Conservation (phyloP, 306 rosid genomes). For the Begonia fuchsioides region DNA sequence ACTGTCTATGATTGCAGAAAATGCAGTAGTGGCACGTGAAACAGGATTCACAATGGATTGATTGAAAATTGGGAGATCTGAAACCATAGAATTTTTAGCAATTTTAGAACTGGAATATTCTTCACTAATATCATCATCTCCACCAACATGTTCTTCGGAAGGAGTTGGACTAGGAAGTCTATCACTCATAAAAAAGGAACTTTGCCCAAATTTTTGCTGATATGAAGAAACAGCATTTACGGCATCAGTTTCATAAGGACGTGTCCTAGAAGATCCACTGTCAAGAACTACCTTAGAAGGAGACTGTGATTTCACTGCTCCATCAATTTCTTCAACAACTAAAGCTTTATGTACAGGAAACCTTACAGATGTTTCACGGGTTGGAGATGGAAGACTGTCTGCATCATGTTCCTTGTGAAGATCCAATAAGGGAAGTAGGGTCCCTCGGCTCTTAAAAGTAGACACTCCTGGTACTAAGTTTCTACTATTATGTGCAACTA, state of each 20-base stretch:
- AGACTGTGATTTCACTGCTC: slow-evolving; percentile 17
- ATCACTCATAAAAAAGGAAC: slow-evolving; percentile 48
- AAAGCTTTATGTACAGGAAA: slow-evolving; percentile 33
- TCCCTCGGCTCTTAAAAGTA: slow-evolving; percentile 47
- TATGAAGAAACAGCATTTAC: slow-evolving; percentile 74
- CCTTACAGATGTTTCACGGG: slow-evolving; percentile 46
- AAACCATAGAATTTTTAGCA: slow-evolving; percentile 17
- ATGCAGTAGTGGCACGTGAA: slow-evolving; percentile 2
- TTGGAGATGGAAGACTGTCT: slow-evolving; percentile 96
- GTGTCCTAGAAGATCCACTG: slow-evolving; percentile 34
- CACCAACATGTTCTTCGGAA: slow-evolving; percentile 49
- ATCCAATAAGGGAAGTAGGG: slow-evolving; percentile 67
- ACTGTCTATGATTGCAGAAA: slow-evolving; percentile 22
- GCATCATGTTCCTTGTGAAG: slow-evolving; percentile 91
- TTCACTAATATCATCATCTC: slow-evolving; percentile 34
- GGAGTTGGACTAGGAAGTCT: slow-evolving; percentile 98
- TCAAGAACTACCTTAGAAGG: slow-evolving; percentile 22
- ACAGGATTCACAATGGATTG: slow-evolving; percentile 15
- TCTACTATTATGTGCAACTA: slow-evolving; percentile 9
- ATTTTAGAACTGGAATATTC: slow-evolving; percentile 63
- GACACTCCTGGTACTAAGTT: slow-evolving; percentile 23
- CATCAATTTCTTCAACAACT: slow-evolving; percentile 18
- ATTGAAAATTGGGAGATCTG: slow-evolving; percentile 20
- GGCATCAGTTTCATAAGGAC: slow-evolving; percentile 74
- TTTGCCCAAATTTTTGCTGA: slow-evolving; percentile 85